Base-by-base conservation (phyloP, 352 stramenopile genomes). In the Thalassiosira livingstoniorum region DNA sequence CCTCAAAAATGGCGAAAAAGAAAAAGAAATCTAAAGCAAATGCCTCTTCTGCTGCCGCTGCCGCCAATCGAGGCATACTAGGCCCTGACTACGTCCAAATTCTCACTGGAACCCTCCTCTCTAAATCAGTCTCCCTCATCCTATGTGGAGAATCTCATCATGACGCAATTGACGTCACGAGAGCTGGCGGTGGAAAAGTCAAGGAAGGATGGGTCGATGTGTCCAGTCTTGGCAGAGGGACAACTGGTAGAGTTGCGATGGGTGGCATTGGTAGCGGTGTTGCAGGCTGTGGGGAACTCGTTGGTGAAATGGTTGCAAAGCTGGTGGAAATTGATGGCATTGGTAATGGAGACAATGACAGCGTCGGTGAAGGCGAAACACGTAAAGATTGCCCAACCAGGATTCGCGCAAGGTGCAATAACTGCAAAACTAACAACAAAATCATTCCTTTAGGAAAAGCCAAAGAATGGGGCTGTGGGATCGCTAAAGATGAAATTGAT, bases 121-220 rank as follows among this genome's bases (percentile, higher is more conserved):
- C 18, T 31, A 80, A 85, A 37, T 31, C 70, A 13, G 57, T 86
- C 11, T 34, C 71, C 1, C n/a, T 86, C 27, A 73, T 86, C 35
- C 47, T 86, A 2, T 86, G 78, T 53, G 78, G 78, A 45, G 78
- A 86, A 70, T 75, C 64, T 31, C 78, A 86, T 61, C 23, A 82
- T 13, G 78, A 86, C 62, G 78, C 72, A n/a, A 82, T 86, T 47
- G 78, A 86, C 32, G 60, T 86, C 25, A 82, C 78, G 18, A 37
- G 78, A 7, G 21, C 21, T 27, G 65, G 65, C 4, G n/a, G 51
- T 2, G 70, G 47, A 34, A 47, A 57, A 25, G 13, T 27, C 5
- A 69, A 69, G 23, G 43, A 69, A 39, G 65, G 74, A 71, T 77
- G 65, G 64, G 63, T 64, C 15, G 32, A 32, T n/a, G n/a, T n/a